Conservation (phyloP, 1,284 basidiomycete genomes). For the Papiliotrema laurentii region DNA sequence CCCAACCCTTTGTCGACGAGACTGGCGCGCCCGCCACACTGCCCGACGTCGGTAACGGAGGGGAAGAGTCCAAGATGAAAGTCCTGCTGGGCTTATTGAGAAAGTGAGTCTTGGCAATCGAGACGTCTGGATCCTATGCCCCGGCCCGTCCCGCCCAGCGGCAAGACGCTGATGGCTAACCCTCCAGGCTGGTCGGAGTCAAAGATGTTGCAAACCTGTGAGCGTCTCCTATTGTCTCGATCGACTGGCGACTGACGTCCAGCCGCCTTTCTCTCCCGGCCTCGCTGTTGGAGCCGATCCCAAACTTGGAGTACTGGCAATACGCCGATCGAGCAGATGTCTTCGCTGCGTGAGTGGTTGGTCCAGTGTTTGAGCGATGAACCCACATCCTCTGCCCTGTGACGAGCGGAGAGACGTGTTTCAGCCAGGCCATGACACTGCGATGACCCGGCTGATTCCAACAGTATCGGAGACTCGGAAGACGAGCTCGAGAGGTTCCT, state of each 20-base stretch:
- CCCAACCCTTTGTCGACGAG: slow-evolving; percentile 42
- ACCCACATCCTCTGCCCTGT: background rate
- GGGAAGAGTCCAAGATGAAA: slow-evolving; percentile 83
- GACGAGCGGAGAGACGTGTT: slow-evolving; percentile 2
- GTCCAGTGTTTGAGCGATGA: background rate
- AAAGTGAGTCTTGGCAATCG: slow-evolving; percentile 58
- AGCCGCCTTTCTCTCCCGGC: slow-evolving; percentile 86
- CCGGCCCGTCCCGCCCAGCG: slow-evolving; percentile 1
- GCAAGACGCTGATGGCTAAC: slow-evolving; percentile 3
- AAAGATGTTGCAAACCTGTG: slow-evolving; percentile 89
- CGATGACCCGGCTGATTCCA: background rate
- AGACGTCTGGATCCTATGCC: background rate
- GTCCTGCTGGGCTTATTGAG: slow-evolving; percentile 83
- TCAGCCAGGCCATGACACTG: slow-evolving; percentile 45
- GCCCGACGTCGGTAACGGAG: slow-evolving; percentile 66
- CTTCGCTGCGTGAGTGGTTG: slow-evolving; percentile 68
- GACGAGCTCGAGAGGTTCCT: slow-evolving; percentile 92
- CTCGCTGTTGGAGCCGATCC: slow-evolving; percentile 82
- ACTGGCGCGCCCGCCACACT: slow-evolving; percentile 55
- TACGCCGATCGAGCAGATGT: slow-evolving; percentile 90
- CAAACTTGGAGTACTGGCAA: slow-evolving; percentile 93
- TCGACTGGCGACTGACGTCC: too few species aligned
- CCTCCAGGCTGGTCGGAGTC: slow-evolving; percentile 55
- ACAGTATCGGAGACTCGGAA: slow-evolving; percentile 73
- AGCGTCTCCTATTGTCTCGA: slow-evolving; percentile 38